Conservation (phyloP, 1,139 yeast species). For the Protomyces macrosporus region DNA sequence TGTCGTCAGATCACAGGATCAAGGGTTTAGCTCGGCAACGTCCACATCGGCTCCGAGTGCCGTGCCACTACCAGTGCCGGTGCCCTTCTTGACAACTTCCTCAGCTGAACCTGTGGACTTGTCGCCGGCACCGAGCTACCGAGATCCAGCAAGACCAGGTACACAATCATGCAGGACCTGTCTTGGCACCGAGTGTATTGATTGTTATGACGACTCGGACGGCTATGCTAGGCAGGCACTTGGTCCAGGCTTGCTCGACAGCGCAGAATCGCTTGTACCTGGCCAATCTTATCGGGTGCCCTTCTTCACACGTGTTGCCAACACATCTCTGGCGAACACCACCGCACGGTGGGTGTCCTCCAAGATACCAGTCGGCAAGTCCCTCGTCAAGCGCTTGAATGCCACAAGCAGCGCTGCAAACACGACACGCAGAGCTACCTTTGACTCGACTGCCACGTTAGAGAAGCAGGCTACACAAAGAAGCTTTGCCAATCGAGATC, state of each 20-base stretch:
- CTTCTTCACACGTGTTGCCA: neutral
- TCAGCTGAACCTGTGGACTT: neutral
- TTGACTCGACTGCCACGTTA: neutral
- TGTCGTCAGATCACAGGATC: neutral
- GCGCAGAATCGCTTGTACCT: neutral
- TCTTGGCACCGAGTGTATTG: slow-evolving; percentile 12
- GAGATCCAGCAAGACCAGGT: neutral
- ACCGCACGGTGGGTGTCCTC: neutral
- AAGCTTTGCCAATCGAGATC: neutral
- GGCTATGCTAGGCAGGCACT: neutral
- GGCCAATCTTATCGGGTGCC: neutral
- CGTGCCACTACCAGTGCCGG: neutral
- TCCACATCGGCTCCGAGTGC: neutral
- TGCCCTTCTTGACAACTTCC: neutral
- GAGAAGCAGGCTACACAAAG: too few species aligned
- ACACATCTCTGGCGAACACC: neutral
- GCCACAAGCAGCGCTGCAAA: neutral
- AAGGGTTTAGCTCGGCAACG: neutral
- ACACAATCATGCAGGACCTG: slow-evolving; percentile 2
- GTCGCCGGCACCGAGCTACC: neutral
- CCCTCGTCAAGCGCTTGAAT: neutral
- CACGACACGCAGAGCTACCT: neutral
- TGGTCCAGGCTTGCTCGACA: neutral
- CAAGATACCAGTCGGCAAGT: neutral
- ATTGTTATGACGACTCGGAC: slow-evolving; percentile 4